Conservation (phyloP, 257 asterid species). For the Leptodermis oblonga region DNA sequence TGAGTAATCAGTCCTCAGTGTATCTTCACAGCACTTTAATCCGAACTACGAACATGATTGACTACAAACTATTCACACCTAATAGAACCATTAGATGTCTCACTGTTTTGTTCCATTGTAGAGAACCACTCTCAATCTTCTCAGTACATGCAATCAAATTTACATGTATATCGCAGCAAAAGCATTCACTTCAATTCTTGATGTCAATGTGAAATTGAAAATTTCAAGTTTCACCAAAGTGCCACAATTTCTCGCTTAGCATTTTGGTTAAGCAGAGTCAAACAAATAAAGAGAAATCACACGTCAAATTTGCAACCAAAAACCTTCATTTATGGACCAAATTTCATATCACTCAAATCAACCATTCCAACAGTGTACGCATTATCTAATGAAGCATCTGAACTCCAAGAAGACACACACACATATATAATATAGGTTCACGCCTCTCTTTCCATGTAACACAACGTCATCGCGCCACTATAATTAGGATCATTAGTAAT, state of each 20-base stretch:
- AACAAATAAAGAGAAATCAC: neutral
- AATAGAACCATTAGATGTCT: neutral
- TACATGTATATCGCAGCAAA: neutral
- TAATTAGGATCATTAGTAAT: neutral
- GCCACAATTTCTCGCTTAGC: neutral
- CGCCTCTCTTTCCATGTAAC: neutral
- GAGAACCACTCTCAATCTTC: neutral
- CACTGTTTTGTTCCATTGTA: neutral
- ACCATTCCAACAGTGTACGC: too few species aligned
- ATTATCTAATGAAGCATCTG: neutral
- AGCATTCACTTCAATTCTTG: neutral
- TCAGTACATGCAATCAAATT: neutral
- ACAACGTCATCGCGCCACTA: neutral
- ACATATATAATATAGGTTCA: neutral
- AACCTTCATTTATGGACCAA: neutral
- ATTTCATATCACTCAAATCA: neutral
- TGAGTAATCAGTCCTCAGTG: neutral
- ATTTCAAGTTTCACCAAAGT: neutral
- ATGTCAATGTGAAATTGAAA: neutral
- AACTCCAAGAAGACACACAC: neutral
- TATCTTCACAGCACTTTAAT: neutral
- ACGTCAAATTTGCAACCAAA: too few species aligned
- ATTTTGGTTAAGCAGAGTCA: neutral
- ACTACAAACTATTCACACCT: neutral
- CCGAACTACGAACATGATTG: neutral